Evolutionary conservation across 441 rosid species (phyloP), one percentile per base, ranked within the genome.

Genomic region (Euphorbia schlechtendalii): DNA sequence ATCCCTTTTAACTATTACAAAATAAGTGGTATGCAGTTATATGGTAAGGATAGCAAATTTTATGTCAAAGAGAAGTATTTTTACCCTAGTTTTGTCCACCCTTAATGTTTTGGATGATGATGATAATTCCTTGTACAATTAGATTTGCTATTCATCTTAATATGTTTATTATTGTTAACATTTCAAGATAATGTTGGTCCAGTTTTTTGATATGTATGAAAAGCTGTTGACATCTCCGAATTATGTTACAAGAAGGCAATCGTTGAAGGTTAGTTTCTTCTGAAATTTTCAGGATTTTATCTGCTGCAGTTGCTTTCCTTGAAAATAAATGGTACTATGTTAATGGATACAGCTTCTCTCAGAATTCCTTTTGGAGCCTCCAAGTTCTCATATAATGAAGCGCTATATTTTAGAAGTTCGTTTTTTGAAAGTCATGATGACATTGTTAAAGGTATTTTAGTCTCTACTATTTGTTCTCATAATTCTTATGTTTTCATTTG

Each of bases 161-260:
- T 53, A 27, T 8, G 59, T 59, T 59, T 40, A 17, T 63, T 41
- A 40, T 32, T 63, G 65, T 66, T 69, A 68, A 73, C 60, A 73
- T 79, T 65, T 74, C 61, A 9, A 64, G 34, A 21, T 38, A 38
- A 34, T 58, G 15, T 70, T 81, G 55, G 81, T 82, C 70, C 94
- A 90, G 96, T 94, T 94, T 84, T 94, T 94, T 81, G 87, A 79
- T 61, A 53, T 82, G 6, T 90, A 88, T 56, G 96, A 84, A 75
- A 87, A 78, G 69, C 90, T 94, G 30, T 71, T 94, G 83, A 87
- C 77, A 40, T 94, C 99, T 74, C 72, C 92, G 27, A 94, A 90
- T 74, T 94, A 94, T 63, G 99, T 94, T 70, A 94, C 97, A 11
- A 90, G 95, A 79, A 82, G 99, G 80, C 97, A 94, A 69, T 94